These are phyloP conservation scores for Amylocystis lapponica DNA, from an alignment of 768 basidiomycete species.

Conservation along the genomic window DNA sequence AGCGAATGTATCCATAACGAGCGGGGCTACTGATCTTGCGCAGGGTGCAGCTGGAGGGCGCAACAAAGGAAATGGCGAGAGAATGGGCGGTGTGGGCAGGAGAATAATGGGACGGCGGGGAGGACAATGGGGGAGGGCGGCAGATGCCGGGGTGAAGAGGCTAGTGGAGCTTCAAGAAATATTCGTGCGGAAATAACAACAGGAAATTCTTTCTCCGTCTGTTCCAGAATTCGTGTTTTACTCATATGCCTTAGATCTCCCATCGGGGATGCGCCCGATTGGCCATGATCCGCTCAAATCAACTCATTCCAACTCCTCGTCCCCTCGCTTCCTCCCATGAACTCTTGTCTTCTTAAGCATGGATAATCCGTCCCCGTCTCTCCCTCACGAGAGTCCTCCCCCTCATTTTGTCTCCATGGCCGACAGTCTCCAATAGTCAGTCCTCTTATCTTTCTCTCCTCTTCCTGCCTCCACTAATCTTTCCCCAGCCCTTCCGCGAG, in stretches of 20 bases:
- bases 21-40: constrained; percentile 2
- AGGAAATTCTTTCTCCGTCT: constrained; percentile 4
- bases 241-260: constrained; percentile 17
- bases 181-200: neutral
- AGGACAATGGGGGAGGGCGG: too few species aligned
- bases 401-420: constrained; percentile 24
- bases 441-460: constrained; percentile 4
- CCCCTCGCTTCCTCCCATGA: constrained; percentile 16
- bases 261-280: constrained; percentile 27
- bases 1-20: constrained; percentile 2
- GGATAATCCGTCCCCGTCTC: constrained; percentile 18
- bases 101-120: neutral
- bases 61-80: neutral
- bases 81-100: neutral
- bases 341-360: constrained; percentile 21
- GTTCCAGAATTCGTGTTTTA: constrained; percentile 8
- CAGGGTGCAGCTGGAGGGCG: neutral
- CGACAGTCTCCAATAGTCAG: constrained; percentile 30
- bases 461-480: constrained; percentile 3
- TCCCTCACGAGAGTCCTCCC: constrained; percentile 21
- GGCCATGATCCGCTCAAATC: constrained; percentile 32
- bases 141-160: neutral
- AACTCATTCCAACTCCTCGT: constrained; percentile 9
- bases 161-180: constrained; percentile 1
- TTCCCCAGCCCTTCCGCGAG: constrained; percentile 19